A percentile compares a stretch with the other conserved stretches of the same genome.
These are phyloP conservation scores for Candida xiaguanensis DNA, from an alignment of 805 yeast species.

Conservation along the genomic window DNA sequence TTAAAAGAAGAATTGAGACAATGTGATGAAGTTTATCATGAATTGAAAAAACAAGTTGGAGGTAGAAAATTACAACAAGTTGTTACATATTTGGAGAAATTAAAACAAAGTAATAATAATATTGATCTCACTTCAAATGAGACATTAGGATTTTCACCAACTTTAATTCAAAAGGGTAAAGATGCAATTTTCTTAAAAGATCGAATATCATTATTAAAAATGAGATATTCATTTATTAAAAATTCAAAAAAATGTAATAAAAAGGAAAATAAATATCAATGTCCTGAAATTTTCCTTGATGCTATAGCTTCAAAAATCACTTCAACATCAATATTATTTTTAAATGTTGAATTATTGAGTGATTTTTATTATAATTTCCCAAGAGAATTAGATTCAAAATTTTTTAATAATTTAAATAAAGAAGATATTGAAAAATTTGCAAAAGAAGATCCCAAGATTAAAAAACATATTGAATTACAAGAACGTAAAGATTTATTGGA, in stretches of 20 bases:
- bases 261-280: slow-evolving; percentile 78
- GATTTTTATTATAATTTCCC: slow-evolving; percentile 97
- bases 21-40: slow-evolving; percentile 61
- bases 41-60: slow-evolving; percentile 70
- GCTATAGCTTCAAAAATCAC: slow-evolving; percentile 90
- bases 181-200: slow-evolving; percentile 79
- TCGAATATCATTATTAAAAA: slow-evolving; percentile 61
- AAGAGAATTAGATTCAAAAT: slow-evolving; percentile 77
- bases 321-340: slow-evolving; percentile 85
- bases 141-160: slow-evolving; percentile 79
- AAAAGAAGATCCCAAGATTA: slow-evolving; percentile 88
- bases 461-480: slow-evolving; percentile 88
- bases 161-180: slow-evolving; percentile 71
- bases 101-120: slow-evolving; percentile 33
- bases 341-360: slow-evolving; percentile 89
- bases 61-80: slow-evolving; percentile 81
- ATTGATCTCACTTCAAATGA: slow-evolving; percentile 51
- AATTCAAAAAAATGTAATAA: slow-evolving; percentile 71
- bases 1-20: slow-evolving; percentile 83
- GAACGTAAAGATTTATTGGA: slow-evolving; percentile 87
- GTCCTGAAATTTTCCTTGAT: slow-evolving; percentile 93
- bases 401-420: slow-evolving; percentile 57
- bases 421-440: slow-evolving; percentile 89
- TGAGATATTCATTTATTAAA: slow-evolving; percentile 70
- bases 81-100: slow-evolving; percentile 62